phyloP scores from a whole-genome alignment of 2,329 filamentous ascomycete genomes.

The Monosporascus sp. region DNA sequence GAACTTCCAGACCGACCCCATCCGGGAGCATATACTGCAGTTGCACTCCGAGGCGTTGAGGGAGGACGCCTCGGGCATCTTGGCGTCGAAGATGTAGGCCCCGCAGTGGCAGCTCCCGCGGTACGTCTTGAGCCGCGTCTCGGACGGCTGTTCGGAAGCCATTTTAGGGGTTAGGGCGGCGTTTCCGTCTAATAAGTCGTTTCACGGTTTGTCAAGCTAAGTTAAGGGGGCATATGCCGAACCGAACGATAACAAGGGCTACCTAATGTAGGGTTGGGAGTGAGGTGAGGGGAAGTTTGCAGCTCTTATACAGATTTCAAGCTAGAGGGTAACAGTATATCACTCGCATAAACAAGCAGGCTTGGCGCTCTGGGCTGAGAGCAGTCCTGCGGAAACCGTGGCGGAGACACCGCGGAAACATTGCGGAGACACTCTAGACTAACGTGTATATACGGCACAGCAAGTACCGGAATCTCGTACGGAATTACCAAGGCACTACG shows the following conservation, averaged over 20 bases:
- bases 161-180: background rate
- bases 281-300: no score
- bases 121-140: conserved; percentile 33
- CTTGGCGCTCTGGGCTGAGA: no score
- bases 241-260: no score
- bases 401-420: no score
- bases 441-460: background rate
- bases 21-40: conserved; percentile 59
- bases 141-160: background rate
- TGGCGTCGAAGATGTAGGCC: conserved; percentile 45
- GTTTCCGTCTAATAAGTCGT: no score
- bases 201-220: background rate
- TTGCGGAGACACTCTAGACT: no score
- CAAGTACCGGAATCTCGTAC: background rate
- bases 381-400: no score
- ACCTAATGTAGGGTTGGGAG: no score
- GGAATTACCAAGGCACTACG: background rate
- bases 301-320: no score
- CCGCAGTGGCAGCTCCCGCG: conserved; percentile 55
- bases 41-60: conserved; percentile 53
- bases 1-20: conserved; percentile 35
- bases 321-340: no score
- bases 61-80: conserved; percentile 50
- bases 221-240: background rate
- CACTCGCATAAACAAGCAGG: no score